Evolutionary conservation across 2,329 filamentous ascomycete genomes (phyloP).

Genomic region (Phialophora macrospora): DNA sequence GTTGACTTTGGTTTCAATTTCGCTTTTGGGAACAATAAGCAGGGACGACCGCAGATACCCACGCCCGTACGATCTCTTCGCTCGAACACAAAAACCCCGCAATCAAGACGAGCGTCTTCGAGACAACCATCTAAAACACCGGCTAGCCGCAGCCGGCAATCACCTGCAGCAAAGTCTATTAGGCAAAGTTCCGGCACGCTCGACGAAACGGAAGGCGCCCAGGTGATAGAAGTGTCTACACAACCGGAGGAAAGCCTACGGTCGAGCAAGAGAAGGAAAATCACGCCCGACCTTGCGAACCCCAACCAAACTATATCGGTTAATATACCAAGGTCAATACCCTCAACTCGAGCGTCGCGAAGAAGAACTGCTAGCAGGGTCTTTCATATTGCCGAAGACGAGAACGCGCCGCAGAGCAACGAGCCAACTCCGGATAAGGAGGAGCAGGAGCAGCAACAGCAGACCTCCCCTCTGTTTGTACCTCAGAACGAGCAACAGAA

Average conservation of each 20-base stretch:
- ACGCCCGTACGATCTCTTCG: conserved; percentile 37
- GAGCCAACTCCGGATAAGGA: not conserved
- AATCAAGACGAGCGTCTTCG: conserved; percentile 25
- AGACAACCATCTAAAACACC: conserved; percentile 24
- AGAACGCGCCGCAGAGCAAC: not conserved
- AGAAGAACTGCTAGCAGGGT: conserved; percentile 11
- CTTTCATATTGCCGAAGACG: conserved; percentile 30
- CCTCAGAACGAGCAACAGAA: conserved; percentile 12
- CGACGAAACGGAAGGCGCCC: not conserved
- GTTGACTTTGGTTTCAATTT: conserved; percentile 36
- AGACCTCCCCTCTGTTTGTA: conserved; percentile 23
- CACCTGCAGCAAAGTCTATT: conserved; percentile 13
- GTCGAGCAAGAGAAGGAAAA: conserved; percentile 31
- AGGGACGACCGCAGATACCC: conserved; percentile 32
- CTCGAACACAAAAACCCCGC: conserved; percentile 41
- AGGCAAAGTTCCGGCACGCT: conserved; percentile 8
- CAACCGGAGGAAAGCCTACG: conserved; percentile 5
- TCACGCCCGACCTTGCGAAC: conserved; percentile 15
- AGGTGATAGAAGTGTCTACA: not conserved
- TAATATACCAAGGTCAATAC: not conserved
- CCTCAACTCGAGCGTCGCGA: conserved; percentile 15
- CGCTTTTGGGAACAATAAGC: conserved; percentile 23
- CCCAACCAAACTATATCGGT: conserved; percentile 1
- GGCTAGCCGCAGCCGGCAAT: conserved; percentile 12
- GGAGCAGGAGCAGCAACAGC: not conserved